Conservation (phyloP, 2,329 filamentous ascomycete species). For the Colletotrichum sp. region DNA sequence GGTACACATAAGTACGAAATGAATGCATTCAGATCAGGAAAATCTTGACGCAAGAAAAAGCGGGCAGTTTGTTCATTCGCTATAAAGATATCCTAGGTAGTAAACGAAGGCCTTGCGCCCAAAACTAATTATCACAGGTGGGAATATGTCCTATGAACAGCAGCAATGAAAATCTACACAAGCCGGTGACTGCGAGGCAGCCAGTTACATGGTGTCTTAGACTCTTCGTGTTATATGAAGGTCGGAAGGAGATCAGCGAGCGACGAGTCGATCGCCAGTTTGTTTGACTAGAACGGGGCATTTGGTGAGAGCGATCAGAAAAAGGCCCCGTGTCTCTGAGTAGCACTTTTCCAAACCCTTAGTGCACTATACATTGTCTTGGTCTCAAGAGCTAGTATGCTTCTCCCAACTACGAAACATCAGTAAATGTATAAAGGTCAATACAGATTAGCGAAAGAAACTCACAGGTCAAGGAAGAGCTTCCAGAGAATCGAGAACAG, state of each 20-base stretch:
- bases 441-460: background rate
- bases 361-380: background rate
- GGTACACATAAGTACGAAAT: slow-evolving; percentile 55
- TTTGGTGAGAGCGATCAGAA: background rate
- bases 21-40: background rate
- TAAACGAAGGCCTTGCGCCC: background rate
- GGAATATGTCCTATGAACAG: background rate
- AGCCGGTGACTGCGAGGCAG: background rate
- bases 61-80: background rate
- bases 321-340: background rate
- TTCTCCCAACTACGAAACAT: slow-evolving; percentile 10
- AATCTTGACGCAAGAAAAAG: background rate
- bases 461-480: slow-evolving; percentile 51
- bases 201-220: background rate
- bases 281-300: background rate
- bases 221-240: too few species aligned
- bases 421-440: background rate
- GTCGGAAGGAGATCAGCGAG: background rate
- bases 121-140: fast-evolving
- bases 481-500: slow-evolving; percentile 55
- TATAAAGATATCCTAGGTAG: background rate
- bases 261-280: background rate
- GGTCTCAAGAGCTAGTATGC: background rate
- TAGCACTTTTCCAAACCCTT: background rate
- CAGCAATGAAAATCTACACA: background rate